Conservation (phyloP, 2,329 filamentous ascomycete species). For the Aspergillus persii region DNA sequence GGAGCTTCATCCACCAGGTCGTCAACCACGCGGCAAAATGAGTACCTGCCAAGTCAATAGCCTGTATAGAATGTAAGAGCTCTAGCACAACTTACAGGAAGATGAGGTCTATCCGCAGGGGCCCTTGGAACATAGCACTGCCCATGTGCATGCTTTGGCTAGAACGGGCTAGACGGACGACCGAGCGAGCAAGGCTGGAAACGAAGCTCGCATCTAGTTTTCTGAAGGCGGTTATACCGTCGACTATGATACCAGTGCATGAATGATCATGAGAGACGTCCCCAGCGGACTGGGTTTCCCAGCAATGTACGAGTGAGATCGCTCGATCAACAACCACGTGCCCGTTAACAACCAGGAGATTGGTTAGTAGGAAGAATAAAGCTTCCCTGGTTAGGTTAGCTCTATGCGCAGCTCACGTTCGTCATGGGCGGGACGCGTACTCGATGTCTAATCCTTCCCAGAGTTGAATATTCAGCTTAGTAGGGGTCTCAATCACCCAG, state of each 20-base stretch:
- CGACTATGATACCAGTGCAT: too few species aligned
- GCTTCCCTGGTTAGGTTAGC: constrained; percentile 51
- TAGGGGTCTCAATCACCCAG: too few species aligned
- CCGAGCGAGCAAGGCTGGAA: constrained; percentile 58
- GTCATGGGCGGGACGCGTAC: too few species aligned
- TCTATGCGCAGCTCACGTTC: too few species aligned
- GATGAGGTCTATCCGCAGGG: constrained; percentile 66
- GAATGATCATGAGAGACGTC: too few species aligned
- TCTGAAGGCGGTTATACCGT: constrained; percentile 10
- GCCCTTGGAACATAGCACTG: constrained; percentile 66
- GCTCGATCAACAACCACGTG: constrained; percentile 68
- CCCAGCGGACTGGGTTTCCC: neutral
- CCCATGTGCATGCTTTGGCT: constrained; percentile 74
- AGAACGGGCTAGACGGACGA: constrained; percentile 58
- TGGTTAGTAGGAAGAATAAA: constrained; percentile 69
- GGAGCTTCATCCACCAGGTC: constrained; percentile 68
- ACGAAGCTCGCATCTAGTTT: constrained; percentile 59
- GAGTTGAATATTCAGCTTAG: too few species aligned
- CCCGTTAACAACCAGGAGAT: constrained; percentile 67
- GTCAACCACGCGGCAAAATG: constrained; percentile 71
- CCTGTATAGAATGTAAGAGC: neutral
- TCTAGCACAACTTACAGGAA: constrained; percentile 49
- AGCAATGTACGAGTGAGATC: constrained; percentile 55
- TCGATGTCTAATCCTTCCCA: too few species aligned
- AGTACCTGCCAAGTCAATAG: constrained; percentile 52